Conservation (phyloP, 2,329 filamentous ascomycete species). For the Botryotinia convoluta region DNA sequence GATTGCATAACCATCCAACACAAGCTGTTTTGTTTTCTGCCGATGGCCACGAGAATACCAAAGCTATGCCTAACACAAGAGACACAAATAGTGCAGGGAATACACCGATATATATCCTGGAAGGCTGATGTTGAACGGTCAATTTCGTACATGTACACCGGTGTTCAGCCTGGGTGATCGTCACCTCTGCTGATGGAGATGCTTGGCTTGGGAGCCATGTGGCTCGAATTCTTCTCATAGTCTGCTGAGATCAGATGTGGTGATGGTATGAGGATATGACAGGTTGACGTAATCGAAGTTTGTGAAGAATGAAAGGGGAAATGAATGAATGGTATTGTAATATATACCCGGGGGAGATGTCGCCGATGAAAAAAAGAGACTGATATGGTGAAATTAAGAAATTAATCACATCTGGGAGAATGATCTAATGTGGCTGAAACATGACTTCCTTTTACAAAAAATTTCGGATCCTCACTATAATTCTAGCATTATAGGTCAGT, state of each 20-base stretch:
- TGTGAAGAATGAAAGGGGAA: background rate
- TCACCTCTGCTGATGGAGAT: background rate
- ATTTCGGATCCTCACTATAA: fast-evolving
- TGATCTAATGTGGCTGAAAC: fast-evolving
- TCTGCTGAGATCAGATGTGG: background rate
- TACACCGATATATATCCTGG: background rate
- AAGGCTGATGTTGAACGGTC: background rate
- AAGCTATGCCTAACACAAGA: background rate
- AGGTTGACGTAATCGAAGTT: background rate
- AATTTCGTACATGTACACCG: background rate
- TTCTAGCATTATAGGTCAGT: background rate
- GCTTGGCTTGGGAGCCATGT: background rate
- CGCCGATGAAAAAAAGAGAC: background rate
- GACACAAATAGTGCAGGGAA: background rate
- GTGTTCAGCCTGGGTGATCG: background rate
- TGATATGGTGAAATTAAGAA: background rate
- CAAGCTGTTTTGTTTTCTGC: background rate
- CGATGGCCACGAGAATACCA: background rate
- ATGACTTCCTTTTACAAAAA: too few species aligned
- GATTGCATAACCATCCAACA: background rate
- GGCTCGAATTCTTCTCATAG: background rate
- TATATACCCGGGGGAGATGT: background rate
- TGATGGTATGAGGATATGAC: background rate
- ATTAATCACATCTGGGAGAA: fast-evolving
- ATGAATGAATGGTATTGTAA: background rate